Conservation (phyloP, 371 early-diverging fungal species). For the Syncephalastrum contaminatum region DNA sequence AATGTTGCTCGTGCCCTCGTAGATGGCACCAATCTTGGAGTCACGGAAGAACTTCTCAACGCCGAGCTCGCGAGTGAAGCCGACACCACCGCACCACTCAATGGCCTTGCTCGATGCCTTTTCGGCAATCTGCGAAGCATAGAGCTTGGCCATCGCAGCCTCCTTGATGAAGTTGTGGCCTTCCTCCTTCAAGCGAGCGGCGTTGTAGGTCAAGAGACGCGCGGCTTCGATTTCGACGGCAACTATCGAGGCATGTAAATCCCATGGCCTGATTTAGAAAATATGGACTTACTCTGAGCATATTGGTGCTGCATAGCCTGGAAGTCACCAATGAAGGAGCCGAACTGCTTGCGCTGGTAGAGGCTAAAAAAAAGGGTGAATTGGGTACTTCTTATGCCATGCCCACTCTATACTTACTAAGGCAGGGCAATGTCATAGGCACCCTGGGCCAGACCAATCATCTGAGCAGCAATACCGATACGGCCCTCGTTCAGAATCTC, state of each 20-base stretch:
- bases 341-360: slow-evolving; percentile 96
- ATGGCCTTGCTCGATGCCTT: slow-evolving; percentile 85
- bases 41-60: slow-evolving; percentile 97
- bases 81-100: slow-evolving; percentile 98
- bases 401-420: slow-evolving; percentile 41
- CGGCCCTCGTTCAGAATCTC: slow-evolving; percentile 98
- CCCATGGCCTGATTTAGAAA: background rate
- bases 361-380: slow-evolving; percentile 23
- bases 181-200: slow-evolving; percentile 95
- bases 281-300: slow-evolving; percentile 68
- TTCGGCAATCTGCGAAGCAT: slow-evolving; percentile 94
- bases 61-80: slow-evolving; percentile 81
- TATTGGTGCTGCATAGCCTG: slow-evolving; percentile 98
- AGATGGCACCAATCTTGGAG: slow-evolving; percentile 90
- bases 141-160: slow-evolving; percentile 98
- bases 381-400: no score
- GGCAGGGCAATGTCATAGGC: slow-evolving; percentile 89
- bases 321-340: slow-evolving; percentile 83
- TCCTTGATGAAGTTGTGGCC: slow-evolving; percentile 88
- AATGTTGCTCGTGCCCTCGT: slow-evolving; percentile 88
- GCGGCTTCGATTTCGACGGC: slow-evolving; percentile 97
- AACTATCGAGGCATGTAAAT: slow-evolving; percentile 24
- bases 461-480: slow-evolving; percentile 98
- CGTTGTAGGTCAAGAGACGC: slow-evolving; percentile 96
- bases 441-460: slow-evolving; percentile 97